phyloP scores from a whole-genome alignment of 208 protist genomes.

The Phytomonas sp. region DNA sequence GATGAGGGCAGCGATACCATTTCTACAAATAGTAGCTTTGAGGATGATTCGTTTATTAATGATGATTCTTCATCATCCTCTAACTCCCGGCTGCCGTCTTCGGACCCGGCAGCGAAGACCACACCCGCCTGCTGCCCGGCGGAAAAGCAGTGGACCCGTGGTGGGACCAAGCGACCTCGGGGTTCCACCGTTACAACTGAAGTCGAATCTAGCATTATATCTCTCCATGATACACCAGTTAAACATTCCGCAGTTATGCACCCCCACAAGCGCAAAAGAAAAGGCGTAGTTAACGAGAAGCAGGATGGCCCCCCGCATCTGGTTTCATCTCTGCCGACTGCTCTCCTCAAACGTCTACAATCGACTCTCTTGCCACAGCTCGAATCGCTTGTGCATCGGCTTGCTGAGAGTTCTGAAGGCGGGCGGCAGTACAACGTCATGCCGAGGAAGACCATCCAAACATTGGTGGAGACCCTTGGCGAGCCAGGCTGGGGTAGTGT shows the following conservation, averaged over 20 bases:
- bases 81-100: not conserved
- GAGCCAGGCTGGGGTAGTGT: constrained; percentile 61
- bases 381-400: constrained; percentile 60
- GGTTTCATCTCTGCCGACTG: constrained; percentile 27
- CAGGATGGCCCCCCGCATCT: not conserved
- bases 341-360: constrained; percentile 44
- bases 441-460: constrained; percentile 73
- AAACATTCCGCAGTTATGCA: constrained; percentile 7
- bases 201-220: not conserved
- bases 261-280: not conserved
- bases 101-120: not conserved
- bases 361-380: constrained; percentile 40
- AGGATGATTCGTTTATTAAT: constrained; percentile 11
- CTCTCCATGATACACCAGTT: not conserved
- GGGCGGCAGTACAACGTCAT: constrained; percentile 82
- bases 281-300: not conserved
- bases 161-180: not conserved
- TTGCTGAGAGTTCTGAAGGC: constrained; percentile 62
- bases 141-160: not conserved
- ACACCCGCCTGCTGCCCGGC: not conserved
- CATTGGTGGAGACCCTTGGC: constrained; percentile 52
- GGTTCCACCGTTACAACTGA: not conserved
- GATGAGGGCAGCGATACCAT: not conserved
- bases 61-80: constrained; percentile 2
- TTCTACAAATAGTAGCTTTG: not conserved